These are phyloP conservation scores for Fonsecaea erecta DNA, from an alignment of 2,329 filamentous ascomycete genomes.

Conservation along the genomic window DNA sequence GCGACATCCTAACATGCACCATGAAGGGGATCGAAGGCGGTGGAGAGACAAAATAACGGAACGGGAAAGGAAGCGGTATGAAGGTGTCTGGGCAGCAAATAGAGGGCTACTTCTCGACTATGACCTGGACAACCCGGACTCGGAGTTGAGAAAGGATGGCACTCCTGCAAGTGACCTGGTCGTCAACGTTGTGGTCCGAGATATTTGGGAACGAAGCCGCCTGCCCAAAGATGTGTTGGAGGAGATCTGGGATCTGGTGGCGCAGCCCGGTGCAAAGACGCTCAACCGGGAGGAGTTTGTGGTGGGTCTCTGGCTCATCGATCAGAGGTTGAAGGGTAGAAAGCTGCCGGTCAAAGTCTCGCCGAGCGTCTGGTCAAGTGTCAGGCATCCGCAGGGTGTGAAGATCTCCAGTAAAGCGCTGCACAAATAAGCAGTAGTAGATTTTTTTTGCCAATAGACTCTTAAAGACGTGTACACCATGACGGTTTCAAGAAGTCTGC, in stretches of 20 bases:
- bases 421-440: conserved; percentile 18
- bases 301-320: conserved; percentile 57
- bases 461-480: background rate
- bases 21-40: conserved; percentile 53
- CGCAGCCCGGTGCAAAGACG: conserved; percentile 41
- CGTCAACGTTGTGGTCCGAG: conserved; percentile 52
- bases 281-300: conserved; percentile 54
- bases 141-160: conserved; percentile 17
- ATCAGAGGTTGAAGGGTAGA: conserved; percentile 53
- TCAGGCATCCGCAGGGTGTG: conserved; percentile 48
- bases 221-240: conserved; percentile 47
- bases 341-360: conserved; percentile 53
- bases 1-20: conserved; percentile 55
- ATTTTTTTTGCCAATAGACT: background rate
- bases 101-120: conserved; percentile 46
- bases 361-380: conserved; percentile 55
- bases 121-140: conserved; percentile 24
- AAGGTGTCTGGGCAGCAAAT: conserved; percentile 58
- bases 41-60: conserved; percentile 52
- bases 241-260: conserved; percentile 54
- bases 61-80: conserved; percentile 54
- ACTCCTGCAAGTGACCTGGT: conserved; percentile 40
- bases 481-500: too few species aligned
- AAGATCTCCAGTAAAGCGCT: conserved; percentile 37
- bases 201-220: conserved; percentile 56